Evolutionary conservation across 352 stramenopile genomes (phyloP).

Genomic region (Globisporangium recalcitrans): DNA sequence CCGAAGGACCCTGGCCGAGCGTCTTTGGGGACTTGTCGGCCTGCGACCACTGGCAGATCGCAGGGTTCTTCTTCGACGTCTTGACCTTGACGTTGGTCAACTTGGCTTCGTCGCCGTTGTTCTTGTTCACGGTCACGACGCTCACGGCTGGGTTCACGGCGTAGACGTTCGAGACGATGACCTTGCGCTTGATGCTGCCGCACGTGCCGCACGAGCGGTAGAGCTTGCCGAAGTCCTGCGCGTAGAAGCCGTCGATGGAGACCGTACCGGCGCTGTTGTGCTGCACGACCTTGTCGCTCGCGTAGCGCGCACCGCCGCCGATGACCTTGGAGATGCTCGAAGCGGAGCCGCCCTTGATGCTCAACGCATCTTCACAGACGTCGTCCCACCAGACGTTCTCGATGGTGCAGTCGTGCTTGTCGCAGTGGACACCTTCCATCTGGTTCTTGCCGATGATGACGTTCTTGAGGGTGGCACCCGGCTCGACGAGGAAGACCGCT

Average conservation of each 20-base stretch:
- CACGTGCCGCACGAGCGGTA: constrained; percentile 27
- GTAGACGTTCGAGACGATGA: constrained; percentile 22
- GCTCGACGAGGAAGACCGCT: too few species aligned
- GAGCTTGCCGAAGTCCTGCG: constrained; percentile 27
- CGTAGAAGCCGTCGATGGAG: constrained; percentile 25
- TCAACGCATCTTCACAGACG: constrained; percentile 26
- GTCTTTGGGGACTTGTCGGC: constrained; percentile 6
- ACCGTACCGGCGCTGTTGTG: constrained; percentile 24
- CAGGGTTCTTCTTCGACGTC: constrained; percentile 4
- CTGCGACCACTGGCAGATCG: constrained; percentile 19
- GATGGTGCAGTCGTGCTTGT: too few species aligned
- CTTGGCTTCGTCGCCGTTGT: constrained; percentile 21
- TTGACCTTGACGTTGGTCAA: constrained; percentile 21
- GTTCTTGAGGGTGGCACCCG: too few species aligned
- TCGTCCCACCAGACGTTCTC: too few species aligned
- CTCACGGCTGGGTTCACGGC: constrained; percentile 18
- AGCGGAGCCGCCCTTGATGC: constrained; percentile 24
- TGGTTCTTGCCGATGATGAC: too few species aligned
- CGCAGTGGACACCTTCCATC: too few species aligned
- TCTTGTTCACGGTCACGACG: constrained; percentile 23
- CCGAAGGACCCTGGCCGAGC: constrained; percentile 10
- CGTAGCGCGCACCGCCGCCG: constrained; percentile 22
- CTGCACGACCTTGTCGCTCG: constrained; percentile 31
- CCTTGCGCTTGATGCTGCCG: constrained; percentile 16
- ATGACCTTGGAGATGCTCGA: constrained; percentile 20